Evolutionary conservation across 768 basidiomycete genomes (phyloP), one percentile per base, ranked within the genome.

Genomic region (Kwoniella sp.): DNA sequence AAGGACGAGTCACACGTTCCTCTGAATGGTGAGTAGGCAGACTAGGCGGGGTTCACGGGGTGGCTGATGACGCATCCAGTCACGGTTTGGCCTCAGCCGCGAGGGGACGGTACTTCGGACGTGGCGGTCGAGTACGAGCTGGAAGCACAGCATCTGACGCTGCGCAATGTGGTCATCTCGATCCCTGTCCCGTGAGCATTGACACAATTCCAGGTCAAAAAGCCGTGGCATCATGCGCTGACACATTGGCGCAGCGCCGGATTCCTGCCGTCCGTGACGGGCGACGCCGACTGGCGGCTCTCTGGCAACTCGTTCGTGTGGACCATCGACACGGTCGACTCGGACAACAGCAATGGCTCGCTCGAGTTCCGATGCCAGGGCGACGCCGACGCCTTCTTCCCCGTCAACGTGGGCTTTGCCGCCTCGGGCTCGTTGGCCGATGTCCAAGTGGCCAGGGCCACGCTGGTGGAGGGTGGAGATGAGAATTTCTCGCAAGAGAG

Each of bases 71-170:
- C 22, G 22, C n/a, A 15, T 29, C 26, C 53, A 91, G 92, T 99
- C 73, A 99, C 89, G 70, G 92, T 89, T 76, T 98, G 92, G 92
- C 95, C 92, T 11, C 85, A 89, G 11, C 86, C 88, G 5, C 84
- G 87, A 32, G 89, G 88, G 63, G 86, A 89, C 56, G 90, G 90
- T n/a, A 86, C 85, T 1, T 87, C 85, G 61, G 90, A 93, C 59
- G 88, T 98, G 54, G 92, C 88, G 75, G 88, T 98, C 57, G 95
- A 96, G 75, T 96, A 95, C 69, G 92, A 98, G 71, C 85, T 98
- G 39, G 90, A 93, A 70, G 87, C 89, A 58, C 81, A 86, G 57
- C 80, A 80, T 41, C 76, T 96, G 47, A 82, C 83, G 0, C 79
- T 96, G 2, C 82, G 88, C 71, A 88, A 96, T 70, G 82, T 92